Evolutionary conservation across 2,329 filamentous ascomycete species (phyloP).

Genomic region (Cladosporium colombiae): DNA sequence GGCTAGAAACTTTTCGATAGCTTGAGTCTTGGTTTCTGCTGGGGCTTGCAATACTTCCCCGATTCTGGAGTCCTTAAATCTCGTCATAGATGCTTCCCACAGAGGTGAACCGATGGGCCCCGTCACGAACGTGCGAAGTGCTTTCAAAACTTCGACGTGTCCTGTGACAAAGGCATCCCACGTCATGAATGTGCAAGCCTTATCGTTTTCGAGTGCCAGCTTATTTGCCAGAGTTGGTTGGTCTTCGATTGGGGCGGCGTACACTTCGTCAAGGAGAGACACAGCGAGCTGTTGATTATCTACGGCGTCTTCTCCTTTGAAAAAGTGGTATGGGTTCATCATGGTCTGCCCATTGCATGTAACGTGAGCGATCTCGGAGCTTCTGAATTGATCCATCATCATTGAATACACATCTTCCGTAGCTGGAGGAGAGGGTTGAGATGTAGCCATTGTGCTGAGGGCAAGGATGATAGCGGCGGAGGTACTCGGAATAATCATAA

Average conservation of each 20-base stretch:
- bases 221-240: neutral
- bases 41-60: neutral
- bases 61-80: neutral
- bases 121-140: neutral
- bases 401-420: neutral
- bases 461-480: neutral
- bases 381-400: neutral
- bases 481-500: neutral
- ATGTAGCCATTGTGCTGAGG: neutral
- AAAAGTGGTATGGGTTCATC: neutral
- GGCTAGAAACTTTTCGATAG: neutral
- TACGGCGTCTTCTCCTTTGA: neutral
- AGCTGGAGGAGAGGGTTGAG: neutral
- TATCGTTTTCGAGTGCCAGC: neutral
- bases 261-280: neutral
- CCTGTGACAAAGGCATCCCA: slow-evolving; percentile 1
- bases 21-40: neutral
- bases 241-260: neutral
- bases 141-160: neutral
- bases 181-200: neutral
- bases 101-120: neutral
- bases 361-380: neutral
- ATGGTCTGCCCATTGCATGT: neutral
- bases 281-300: neutral
- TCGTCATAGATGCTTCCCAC: neutral